Evolutionary conservation across 83 land plant species (phyloP), one percentile per base, ranked within the genome.

Genomic region (Picea engelmannii): DNA sequence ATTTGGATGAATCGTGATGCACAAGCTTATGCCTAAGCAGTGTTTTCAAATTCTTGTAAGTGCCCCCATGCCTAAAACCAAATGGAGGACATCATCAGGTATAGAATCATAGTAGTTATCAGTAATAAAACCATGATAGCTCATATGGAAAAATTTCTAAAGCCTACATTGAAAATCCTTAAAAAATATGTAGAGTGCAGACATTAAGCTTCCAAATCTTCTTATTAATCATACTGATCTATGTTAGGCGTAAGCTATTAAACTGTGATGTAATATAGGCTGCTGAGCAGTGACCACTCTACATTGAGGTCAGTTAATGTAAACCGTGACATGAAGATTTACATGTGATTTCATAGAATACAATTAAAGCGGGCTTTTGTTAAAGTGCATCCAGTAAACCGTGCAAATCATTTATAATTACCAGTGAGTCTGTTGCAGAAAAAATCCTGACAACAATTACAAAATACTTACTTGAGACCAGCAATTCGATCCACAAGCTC

Each of bases 401-500:
- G 13, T 55, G 59, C 15, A 42, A 44, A n/a, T 17, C 24, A 18
- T 71, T 23, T 11, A 25, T 12, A 67, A 3, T 3, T 25, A 67
- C 70, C 5, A 12, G 38, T 5, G 11, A 67, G 5, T 8, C 11
- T 4, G 52, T 42, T 42, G 77, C 9, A 47, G 27, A 58, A 67
- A 15, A 16, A 55, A 67, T 17, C 60, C 35, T 78, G 49, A 9
- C 70, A 61, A 21, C 79, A 70, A 44, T 49, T 66, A 11, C 59
- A 82, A 31, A 82, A 12, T 11, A 58, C 62, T 16, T 88, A 97
- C 99, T 93, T 98, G 84, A 98, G 97, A 63, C 93, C 87, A 38
- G 99, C 99, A 49, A 98, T 98, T 6, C 99, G 96, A 25, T 89
- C 93, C 23, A 98, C 85, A 35, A 98, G 97, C 89, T 96, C 99